Base-by-base conservation (phyloP, 2,329 filamentous ascomycete genomes). In the Pseudogymnoascus destructans region DNA sequence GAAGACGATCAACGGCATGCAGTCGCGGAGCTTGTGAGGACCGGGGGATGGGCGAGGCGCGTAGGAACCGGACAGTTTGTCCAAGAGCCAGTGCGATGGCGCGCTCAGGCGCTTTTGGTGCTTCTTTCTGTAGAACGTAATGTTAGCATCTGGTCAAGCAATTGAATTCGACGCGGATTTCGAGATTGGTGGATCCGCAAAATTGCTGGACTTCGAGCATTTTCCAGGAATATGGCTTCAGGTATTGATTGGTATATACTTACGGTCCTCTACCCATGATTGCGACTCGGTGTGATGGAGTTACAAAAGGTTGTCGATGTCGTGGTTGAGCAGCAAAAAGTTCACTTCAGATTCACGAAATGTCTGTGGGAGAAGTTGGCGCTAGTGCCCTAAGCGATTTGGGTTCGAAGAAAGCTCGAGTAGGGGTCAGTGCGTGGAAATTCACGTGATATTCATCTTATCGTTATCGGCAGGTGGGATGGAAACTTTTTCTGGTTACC, bases 91-190 rank as follows among this genome's bases (percentile, higher is more conserved):
- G 87, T 97, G 93, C 76, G 88, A 95, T 74, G 93, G 93, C 75
- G 93, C 93, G 79, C 88, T 93, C 75, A 97, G 84, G 83, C 93
- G 91, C 91, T 98, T 97, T 80, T 97, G 92, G 81, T 98, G 93
- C 87, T 96, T 96, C 85, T 93, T 95, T 79, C 87, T 91, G 73
- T 72, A 66, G 64, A 55, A 32, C 59, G 36, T n/a, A 8, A 40
- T 36, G 55, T 65, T 61, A 66, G 64, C 61, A 59, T 40, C 25
- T 35, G 25, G 27, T 33, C 25, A 56, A 56, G 30, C 21, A 32
- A 55, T 32, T 19, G 46, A 17, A 13, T 17, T 57, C 25, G 38
- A 40, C 17, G 35, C 25, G 15, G 49, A 57, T 56, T 33, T 33
- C 33, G 25, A 23, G 25, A 40, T 42, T 15, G 56, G 36, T 21